phyloP scores from a whole-genome alignment of 176 grass and related monocot genomes.

The Bothriochloa decipiens region DNA sequence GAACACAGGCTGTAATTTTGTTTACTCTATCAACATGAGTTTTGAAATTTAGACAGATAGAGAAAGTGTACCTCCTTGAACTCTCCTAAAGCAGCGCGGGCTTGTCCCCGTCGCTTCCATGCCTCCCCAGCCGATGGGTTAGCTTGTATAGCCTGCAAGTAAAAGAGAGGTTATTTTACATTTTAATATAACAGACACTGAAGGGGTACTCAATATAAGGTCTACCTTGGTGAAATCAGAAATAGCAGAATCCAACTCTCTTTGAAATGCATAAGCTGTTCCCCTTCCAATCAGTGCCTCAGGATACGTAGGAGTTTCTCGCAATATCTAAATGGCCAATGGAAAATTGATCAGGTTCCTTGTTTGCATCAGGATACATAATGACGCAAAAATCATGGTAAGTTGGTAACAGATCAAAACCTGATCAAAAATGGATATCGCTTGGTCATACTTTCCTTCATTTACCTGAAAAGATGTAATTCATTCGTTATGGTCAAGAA shows the following conservation, averaged over 20 bases:
- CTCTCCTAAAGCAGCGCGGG: constrained; percentile 96
- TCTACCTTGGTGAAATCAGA: constrained; percentile 93
- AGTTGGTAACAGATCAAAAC: constrained; percentile 58
- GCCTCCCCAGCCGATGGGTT: constrained; percentile 90
- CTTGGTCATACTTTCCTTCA: constrained; percentile 95
- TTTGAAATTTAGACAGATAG: constrained; percentile 37
- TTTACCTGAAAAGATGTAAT: constrained; percentile 78
- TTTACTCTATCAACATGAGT: background rate
- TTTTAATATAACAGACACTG: constrained; percentile 15
- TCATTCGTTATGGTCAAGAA: constrained; percentile 11
- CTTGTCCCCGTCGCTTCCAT: constrained; percentile 96
- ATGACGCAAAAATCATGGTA: constrained; percentile 25
- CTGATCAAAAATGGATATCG: constrained; percentile 97
- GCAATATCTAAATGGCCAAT: constrained; percentile 69
- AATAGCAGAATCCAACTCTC: constrained; percentile 96
- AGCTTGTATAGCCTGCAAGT: constrained; percentile 82
- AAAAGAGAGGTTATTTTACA: constrained; percentile 44
- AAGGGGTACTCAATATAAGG: constrained; percentile 18
- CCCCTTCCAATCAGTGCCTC: constrained; percentile 99
- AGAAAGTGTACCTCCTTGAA: constrained; percentile 64
- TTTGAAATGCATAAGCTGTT: constrained; percentile 97
- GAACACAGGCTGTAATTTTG: background rate
- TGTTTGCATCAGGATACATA: constrained; percentile 29
- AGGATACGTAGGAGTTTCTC: constrained; percentile 91
- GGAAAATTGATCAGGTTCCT: constrained; percentile 21